Conservation (phyloP, 352 stramenopile species). For the Pythium aquatile region DNA sequence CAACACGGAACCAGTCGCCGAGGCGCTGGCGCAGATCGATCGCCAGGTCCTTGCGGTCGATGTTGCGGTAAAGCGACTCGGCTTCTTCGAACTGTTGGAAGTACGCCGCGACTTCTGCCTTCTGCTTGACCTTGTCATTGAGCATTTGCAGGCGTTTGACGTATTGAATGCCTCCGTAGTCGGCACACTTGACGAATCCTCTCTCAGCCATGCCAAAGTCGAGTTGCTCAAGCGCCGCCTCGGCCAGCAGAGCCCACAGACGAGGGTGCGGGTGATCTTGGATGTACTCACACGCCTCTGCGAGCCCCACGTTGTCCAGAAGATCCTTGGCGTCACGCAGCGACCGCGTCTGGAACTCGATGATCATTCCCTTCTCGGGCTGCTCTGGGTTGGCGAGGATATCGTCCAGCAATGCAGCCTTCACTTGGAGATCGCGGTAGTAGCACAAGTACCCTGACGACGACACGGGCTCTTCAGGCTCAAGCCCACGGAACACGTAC, state of each 20-base stretch:
- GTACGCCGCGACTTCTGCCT: slow-evolving; percentile 88
- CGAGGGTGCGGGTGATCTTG: slow-evolving; percentile 84
- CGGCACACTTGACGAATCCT: slow-evolving; percentile 88
- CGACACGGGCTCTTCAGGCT: slow-evolving; percentile 88
- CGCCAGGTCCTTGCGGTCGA: slow-evolving; percentile 93
- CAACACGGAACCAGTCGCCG: slow-evolving; percentile 92
- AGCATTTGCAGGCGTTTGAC: slow-evolving; percentile 88
- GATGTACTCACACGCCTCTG: slow-evolving; percentile 80
- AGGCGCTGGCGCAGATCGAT: slow-evolving; percentile 89
- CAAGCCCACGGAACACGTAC: slow-evolving; percentile 83
- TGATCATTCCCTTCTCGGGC: slow-evolving; percentile 72
- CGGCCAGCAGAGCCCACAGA: slow-evolving; percentile 86
- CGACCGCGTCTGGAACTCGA: slow-evolving; percentile 88
- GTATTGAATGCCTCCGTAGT: slow-evolving; percentile 93
- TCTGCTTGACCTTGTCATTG: slow-evolving; percentile 90
- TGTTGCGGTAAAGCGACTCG: slow-evolving; percentile 90
- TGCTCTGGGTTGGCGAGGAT: slow-evolving; percentile 82
- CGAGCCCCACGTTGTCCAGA: slow-evolving; percentile 78
- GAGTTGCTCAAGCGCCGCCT: slow-evolving; percentile 86
- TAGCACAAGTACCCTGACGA: slow-evolving; percentile 88
- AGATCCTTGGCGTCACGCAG: slow-evolving; percentile 87
- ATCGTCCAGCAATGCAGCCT: slow-evolving; percentile 81
- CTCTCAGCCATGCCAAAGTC: slow-evolving; percentile 92
- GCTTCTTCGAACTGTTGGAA: slow-evolving; percentile 93
- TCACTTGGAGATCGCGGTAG: slow-evolving; percentile 88